Conservation (phyloP, 148 eudicot species). For the Agrostemma githago region DNA sequence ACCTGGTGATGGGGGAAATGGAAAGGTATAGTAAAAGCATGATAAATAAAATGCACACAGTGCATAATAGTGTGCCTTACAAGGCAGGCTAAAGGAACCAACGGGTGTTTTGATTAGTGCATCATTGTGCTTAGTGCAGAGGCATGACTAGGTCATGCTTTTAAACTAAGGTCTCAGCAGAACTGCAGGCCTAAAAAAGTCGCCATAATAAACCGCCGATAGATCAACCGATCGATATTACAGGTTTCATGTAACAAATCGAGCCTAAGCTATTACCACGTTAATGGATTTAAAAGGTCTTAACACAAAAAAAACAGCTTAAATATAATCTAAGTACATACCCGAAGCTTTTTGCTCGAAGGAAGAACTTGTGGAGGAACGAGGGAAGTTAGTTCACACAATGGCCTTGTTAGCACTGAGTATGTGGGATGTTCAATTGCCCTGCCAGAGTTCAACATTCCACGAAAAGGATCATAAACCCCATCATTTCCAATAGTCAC, state of each 20-base stretch:
- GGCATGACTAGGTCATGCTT: not conserved
- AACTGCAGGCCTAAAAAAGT: not conserved
- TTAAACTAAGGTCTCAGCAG: not conserved
- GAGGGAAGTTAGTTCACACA: constrained; percentile 88
- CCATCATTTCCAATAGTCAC: constrained; percentile 3
- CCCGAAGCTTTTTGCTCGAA: constrained; percentile 90
- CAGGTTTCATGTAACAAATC: constrained; percentile 1
- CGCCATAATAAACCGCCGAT: not conserved
- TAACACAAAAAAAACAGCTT: not conserved
- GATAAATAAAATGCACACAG: not conserved
- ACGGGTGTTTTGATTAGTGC: not conserved
- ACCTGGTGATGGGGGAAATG: not conserved
- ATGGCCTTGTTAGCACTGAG: constrained; percentile 91
- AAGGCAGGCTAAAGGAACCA: not conserved
- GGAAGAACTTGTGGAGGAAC: constrained; percentile 88
- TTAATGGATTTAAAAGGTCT: not conserved
- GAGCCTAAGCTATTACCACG: not conserved
- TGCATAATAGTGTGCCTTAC: not conserved
- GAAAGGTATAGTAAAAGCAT: not conserved
- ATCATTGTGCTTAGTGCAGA: too few species aligned
- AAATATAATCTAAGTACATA: constrained; percentile 24
- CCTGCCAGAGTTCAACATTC: constrained; percentile 40
- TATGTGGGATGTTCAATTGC: constrained; percentile 97
- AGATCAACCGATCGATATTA: not conserved
- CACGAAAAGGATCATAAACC: constrained; percentile 7